Evolutionary conservation across 768 basidiomycete genomes (phyloP), one percentile per base, ranked within the genome.

Genomic region (Amylocystis lapponica): DNA sequence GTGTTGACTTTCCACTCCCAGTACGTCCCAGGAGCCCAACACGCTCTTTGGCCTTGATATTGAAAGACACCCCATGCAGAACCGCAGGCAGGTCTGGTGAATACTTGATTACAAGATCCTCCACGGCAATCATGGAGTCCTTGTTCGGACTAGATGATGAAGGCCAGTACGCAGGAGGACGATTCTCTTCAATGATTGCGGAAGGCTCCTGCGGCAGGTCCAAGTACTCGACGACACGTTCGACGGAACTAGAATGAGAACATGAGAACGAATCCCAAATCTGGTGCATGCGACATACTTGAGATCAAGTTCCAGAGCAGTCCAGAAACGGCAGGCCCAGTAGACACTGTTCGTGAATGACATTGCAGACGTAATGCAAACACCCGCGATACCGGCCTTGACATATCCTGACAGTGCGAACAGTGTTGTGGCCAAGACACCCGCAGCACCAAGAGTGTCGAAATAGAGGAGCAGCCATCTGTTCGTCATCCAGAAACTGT

Each of bases 151-250:
- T 74, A 14, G 81, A 69, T 45, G 73, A 79, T 0, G 90, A 90
- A 0, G 93, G 93, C 93, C 93, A 96, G 56, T 93, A 93, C 0
- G 92, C 93, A 1, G 93, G 93, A 1, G 82, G 83, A 6, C 87
- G 77, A 43, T 74, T 76, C 0, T 74, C 73, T 50, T 90, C 83
- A 37, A 92, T 83, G 45, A 84, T 56, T 0, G 81, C 71, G 2
- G 88, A 80, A 0, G 93, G 85, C 57, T 95, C 91, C 60, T 91
- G 88, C 0, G 90, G 90, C 5, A 96, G 72, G 39, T 88, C 78
- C 20, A 95, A 78, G 67, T 94, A 95, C 69, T 95, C 92, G 6
- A 90, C 80, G 12, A 94, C 75, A 46, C 93, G 86, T 61, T 97
- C 92, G 4, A 95, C 89, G 11, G 88, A 85, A 67, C 86, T 89